Evolutionary conservation across 2,329 filamentous ascomycete species (phyloP).

Genomic region (Pseudogymnoascus sp.): DNA sequence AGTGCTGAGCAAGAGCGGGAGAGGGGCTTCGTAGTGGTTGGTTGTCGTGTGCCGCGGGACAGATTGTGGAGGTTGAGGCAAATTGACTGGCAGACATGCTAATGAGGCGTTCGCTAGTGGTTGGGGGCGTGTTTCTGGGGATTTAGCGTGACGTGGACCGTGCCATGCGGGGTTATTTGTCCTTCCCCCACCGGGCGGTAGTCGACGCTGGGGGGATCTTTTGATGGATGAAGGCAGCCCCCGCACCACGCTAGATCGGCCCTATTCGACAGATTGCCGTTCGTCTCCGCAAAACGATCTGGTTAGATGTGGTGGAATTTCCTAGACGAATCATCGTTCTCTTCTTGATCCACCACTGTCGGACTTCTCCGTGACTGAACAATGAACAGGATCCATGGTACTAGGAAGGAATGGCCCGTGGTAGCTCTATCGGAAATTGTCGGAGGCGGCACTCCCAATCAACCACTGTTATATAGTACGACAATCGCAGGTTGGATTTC

Average conservation of each 20-base stretch:
- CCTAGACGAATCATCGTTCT: too few species aligned
- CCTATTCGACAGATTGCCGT: neutral
- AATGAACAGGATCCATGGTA: neutral
- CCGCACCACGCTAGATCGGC: neutral
- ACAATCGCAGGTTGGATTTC: neutral
- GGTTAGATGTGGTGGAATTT: neutral
- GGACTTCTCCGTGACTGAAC: neutral
- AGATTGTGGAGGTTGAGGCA: neutral
- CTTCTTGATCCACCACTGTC: neutral
- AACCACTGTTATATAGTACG: neutral
- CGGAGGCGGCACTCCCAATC: neutral
- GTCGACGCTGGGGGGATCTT: neutral
- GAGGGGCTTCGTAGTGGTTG: neutral
- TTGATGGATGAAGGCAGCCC: neutral
- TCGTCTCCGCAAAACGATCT: neutral
- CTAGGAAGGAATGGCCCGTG: neutral
- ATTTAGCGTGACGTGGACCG: neutral
- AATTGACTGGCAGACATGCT: neutral
- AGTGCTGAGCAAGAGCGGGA: neutral
- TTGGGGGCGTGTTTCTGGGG: conserved; percentile 26
- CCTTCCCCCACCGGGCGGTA: neutral
- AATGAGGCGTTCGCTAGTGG: conserved; percentile 30
- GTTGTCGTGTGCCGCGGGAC: conserved; percentile 20
- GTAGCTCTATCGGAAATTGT: neutral
- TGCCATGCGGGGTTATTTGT: neutral